These are phyloP conservation scores for Camelina laxa DNA, from an alignment of 345 rosid genomes.

Conservation along the genomic window DNA sequence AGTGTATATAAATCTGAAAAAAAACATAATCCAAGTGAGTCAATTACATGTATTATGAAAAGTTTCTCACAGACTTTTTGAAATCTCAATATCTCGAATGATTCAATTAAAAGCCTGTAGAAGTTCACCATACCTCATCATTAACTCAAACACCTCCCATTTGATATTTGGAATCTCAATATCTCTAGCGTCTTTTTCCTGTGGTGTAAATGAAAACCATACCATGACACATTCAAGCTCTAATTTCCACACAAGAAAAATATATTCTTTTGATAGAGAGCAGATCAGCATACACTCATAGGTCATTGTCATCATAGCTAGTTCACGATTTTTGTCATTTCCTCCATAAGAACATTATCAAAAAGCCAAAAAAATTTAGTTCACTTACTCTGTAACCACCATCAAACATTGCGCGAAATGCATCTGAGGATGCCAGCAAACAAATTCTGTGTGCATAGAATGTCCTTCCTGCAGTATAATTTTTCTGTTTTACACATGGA, in stretches of 20 bases:
- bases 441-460: constrained; percentile 98
- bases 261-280: constrained; percentile 12
- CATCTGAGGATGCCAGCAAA: constrained; percentile 98
- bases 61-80: background rate
- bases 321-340: constrained; percentile 10
- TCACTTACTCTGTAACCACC: constrained; percentile 95
- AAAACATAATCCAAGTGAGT: constrained; percentile 17
- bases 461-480: constrained; percentile 68
- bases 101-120: constrained; percentile 8
- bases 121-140: constrained; percentile 81
- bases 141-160: constrained; percentile 99
- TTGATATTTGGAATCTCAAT: constrained; percentile 97
- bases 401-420: constrained; percentile 99
- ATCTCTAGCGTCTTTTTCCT: constrained; percentile 99
- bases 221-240: background rate
- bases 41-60: background rate
- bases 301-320: constrained; percentile 20
- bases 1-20: constrained; percentile 89
- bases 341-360: constrained; percentile 12
- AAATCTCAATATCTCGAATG: background rate
- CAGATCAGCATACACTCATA: constrained; percentile 15
- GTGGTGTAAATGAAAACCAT: constrained; percentile 33
- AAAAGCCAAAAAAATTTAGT: background rate
- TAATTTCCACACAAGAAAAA: constrained; percentile 15
- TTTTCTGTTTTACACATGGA: constrained; percentile 32